A percentile compares a stretch with the other conserved stretches of the same genome.
Conservation (phyloP, 805 yeast species). For the Kodamaea neixiangensis region DNA sequence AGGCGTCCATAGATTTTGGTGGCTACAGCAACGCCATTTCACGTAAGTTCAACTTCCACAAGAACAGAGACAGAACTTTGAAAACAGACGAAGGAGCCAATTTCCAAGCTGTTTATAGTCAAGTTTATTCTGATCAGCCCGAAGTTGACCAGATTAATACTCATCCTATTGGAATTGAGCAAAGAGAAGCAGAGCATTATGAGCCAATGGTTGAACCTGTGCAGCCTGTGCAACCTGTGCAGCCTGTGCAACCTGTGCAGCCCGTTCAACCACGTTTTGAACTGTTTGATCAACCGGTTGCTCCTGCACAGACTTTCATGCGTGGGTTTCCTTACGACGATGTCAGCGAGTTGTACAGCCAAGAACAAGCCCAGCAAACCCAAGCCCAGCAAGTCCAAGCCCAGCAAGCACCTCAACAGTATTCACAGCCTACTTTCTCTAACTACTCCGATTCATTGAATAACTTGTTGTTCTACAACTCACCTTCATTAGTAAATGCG, state of each 20-base stretch:
- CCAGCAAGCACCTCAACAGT: background rate
- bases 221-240: background rate
- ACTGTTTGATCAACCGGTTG: conserved; percentile 1
- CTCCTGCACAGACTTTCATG: background rate
- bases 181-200: conserved; percentile 13
- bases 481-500: background rate
- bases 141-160: conserved; percentile 16
- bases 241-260: background rate
- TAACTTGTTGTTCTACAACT: conserved; percentile 1
- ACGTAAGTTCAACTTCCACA: conserved; percentile 1
- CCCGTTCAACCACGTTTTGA: background rate
- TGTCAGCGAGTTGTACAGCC: background rate
- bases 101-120: conserved; percentile 17
- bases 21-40: conserved; percentile 31
- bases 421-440: background rate
- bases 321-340: background rate
- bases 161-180: conserved; percentile 12
- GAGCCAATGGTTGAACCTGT: background rate
- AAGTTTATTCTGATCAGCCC: conserved; percentile 17
- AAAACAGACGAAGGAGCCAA: conserved; percentile 1
- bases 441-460: background rate
- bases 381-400: too few species aligned
- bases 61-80: background rate
- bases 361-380: background rate
- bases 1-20: conserved; percentile 42